These are phyloP conservation scores for Rhytidhysteron rufulum DNA, from an alignment of 2,329 filamentous ascomycete genomes.

Conservation along the genomic window DNA sequence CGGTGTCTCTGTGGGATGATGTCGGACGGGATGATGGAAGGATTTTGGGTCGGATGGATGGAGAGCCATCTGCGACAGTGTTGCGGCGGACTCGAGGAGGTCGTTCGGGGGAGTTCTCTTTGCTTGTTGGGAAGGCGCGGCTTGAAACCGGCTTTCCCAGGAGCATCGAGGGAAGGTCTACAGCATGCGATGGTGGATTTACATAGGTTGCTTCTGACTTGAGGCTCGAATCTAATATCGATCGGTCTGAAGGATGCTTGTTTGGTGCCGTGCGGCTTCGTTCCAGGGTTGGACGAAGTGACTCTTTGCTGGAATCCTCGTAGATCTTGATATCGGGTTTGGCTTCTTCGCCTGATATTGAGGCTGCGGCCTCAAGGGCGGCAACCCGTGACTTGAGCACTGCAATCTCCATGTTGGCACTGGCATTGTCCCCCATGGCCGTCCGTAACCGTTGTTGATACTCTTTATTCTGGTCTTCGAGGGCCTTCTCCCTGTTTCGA, in stretches of 20 bases:
- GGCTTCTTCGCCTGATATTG: constrained; percentile 7
- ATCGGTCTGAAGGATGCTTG: no score
- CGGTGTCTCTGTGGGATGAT: no score
- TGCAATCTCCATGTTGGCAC: constrained; percentile 29
- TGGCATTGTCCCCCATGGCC: constrained; percentile 28
- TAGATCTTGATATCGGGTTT: constrained; percentile 27
- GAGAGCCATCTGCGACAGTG: background rate
- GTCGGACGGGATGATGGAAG: constrained; percentile 17
- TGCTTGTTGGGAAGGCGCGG: constrained; percentile 7
- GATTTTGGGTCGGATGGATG: constrained; percentile 12
- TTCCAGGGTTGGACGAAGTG: no score
- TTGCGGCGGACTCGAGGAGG: background rate
- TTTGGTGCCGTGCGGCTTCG: no score
- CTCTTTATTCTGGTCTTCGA: constrained; percentile 56
- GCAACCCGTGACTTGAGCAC: constrained; percentile 29
- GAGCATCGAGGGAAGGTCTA: constrained; percentile 4
- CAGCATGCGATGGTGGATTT: constrained; percentile 5
- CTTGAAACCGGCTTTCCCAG: constrained; percentile 10
- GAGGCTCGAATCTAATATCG: no score
- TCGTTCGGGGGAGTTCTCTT: background rate
- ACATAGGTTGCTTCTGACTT: no score
- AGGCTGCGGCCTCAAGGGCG: constrained; percentile 21
- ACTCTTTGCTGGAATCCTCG: constrained; percentile 25
- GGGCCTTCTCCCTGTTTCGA: constrained; percentile 59
- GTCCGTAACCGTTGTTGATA: constrained; percentile 34